Base-by-base conservation (phyloP, 805 yeast species). In the Zygoascus bituminiphila region DNA sequence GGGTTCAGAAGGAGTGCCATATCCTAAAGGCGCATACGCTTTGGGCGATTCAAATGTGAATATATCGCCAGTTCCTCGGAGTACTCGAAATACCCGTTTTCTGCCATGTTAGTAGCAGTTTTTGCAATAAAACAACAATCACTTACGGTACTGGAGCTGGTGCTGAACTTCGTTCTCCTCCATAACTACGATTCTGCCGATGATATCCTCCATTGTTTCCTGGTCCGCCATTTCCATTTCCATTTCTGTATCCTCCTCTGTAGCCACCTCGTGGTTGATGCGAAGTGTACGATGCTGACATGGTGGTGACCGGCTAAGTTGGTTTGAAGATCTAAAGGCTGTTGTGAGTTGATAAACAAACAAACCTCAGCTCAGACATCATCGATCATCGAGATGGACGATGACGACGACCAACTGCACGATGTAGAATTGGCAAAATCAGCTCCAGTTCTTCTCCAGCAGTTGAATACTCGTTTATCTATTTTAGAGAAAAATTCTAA, bases 21-120 rank as follows among this genome's bases (percentile, higher is more conserved):
- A 64, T 12, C 57, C 63, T 22, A 63, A 50, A 14, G 63, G 58
- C n/a, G 62, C 59, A 43, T 54, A 57, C 6, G 62, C 54, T 37
- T 53, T 53, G 4, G 65, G 62, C 10, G 53, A 44, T 9, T 55
- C 58, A 17, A 49, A 50, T 22, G 51, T 46, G 24, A 55, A 53
- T 8, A 63, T 48, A 36, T 57, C 58, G n/a, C 42, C 42, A 10
- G 29, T 14, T 39, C 29, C 42, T 21, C 29, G 4, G 25, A 39
- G 15, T 14, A 39, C 20, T 39, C 21, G 5, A 5, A 15, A 29
- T 7, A 29, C 33, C n/a, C n/a, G 10, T 29, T 29, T 29, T 5
- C 33, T 25, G 29, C 7, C 29, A 25, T 8, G 29, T 25, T 29
- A 29, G 33, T 3, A 2, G 33, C 15, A 25, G 7, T 25, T 25